Percentiles rank a stretch among this genome's conserved stretches.
Conservation (phyloP, 768 basidiomycete species). For the Termitomyces bulborhizus region DNA sequence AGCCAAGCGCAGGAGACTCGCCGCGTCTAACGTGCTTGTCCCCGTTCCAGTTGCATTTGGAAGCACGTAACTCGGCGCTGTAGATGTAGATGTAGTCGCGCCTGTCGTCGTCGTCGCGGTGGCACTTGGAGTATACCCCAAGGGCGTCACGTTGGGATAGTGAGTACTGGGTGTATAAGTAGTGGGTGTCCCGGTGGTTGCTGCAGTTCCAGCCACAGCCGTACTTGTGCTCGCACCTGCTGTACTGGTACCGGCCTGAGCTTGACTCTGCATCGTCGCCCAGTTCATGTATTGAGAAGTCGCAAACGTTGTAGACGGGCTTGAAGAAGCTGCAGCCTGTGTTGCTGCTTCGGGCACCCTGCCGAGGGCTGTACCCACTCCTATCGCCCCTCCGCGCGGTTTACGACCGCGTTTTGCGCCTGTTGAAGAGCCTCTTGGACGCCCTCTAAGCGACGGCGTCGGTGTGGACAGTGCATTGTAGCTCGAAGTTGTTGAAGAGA, state of each 20-base stretch:
- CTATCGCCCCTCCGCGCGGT: constrained; percentile 30
- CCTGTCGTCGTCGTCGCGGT: neutral
- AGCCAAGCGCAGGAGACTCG: constrained; percentile 17
- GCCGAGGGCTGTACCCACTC: constrained; percentile 2
- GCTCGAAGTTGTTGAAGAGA: neutral
- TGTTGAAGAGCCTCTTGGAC: constrained; percentile 21
- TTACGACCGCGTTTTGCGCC: constrained; percentile 44
- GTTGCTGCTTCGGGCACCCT: constrained; percentile 1
- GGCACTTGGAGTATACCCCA: constrained; percentile 1
- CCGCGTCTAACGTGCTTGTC: constrained; percentile 13
- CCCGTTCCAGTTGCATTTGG: constrained; percentile 2
- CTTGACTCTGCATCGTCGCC: constrained; percentile 1
- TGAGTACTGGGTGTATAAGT: constrained; percentile 4
- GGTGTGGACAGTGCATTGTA: constrained; percentile 2
- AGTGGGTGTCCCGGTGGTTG: neutral
- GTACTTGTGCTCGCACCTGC: neutral
- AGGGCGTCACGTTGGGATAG: constrained; percentile 1
- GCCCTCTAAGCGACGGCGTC: constrained; percentile 19
- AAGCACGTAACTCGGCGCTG: constrained; percentile 5
- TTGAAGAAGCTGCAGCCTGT: neutral
- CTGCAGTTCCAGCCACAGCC: neutral
- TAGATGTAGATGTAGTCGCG: neutral
- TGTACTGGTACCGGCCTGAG: neutral
- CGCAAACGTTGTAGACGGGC: neutral
- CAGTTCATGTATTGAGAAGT: constrained; percentile 5